Evolutionary conservation across 2,329 filamentous ascomycete genomes (phyloP), one percentile per base, ranked within the genome.

Genomic region (Talaromyces piceae): DNA sequence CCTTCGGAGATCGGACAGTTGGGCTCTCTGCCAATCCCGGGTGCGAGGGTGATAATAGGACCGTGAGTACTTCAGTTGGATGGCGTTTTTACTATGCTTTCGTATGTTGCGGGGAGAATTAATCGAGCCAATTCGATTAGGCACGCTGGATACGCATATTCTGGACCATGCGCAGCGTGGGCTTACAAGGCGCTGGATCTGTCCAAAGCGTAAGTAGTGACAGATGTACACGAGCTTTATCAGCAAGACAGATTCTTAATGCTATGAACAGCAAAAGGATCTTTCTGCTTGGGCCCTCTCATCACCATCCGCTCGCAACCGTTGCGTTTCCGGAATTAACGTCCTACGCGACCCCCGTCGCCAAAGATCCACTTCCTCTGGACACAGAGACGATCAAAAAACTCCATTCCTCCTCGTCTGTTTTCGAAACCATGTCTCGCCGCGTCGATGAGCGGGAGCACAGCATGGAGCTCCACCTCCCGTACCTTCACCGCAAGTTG

Each of bases 391-490:
- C 71, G 44, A 73, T 76, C 51, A 51, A 62, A 23, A 58, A 69
- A 48, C 66, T 75, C 9, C 59, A 61, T 31, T 58, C 57, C 5
- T 59, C 63, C n/a, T 65, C 59, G 6, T 52, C 67, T 45, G 62
- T 57, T 44, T 75, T 75, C 52, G 66, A 65, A 16, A 68, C 61
- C 16, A 93, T 96, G 75, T 81, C 79, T 1, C 70, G 68, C 16
- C 62, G 73, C 3, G 75, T 82, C 5, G 93, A 98, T 62, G 80
- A 89, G 55, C 78, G 80, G 4, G 93, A 98, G 69, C 93, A 98
- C 70, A 95, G 88, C 47, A 79, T 97, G 1, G 93, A 98, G 73
- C 95, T 98, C 86, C 93, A 98, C 60, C 77, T 97, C 7, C 91
- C 93, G 0, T 96, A 94, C 63, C 86, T 97, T 56, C 91, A 90